Evolutionary conservation across 1,284 basidiomycete genomes (phyloP), one percentile per base, ranked within the genome.

Genomic region (Phellopilus nigrolimitatus): DNA sequence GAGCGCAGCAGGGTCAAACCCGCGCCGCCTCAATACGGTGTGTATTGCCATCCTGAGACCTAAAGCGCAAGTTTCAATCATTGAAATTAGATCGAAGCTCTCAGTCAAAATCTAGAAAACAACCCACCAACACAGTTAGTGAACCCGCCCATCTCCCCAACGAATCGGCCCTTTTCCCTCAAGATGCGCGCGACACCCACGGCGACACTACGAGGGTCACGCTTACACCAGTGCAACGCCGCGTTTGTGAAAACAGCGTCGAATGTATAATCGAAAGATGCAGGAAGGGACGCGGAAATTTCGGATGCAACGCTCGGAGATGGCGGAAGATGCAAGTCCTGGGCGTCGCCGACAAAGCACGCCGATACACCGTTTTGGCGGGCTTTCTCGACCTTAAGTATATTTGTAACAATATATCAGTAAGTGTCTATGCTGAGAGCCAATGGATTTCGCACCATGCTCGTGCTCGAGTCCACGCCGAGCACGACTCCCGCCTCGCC

Each of bases 181-280:
- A 93, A 68, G 4, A 84, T 66, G 48, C 69, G 71, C 58, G 76
- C 78, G 24, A 78, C 76, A 43, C 78, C 74, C 10, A 74, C 65
- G 2, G 90, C 64, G 1, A 91, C 89, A 0, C 77, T 81, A 0
- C 61, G 62, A 0, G 91, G 91, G 60, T 86, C 72, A 6, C 68
- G 66, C 63, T 88, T 90, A 66, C 89, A 92, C 91, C 91, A 93
- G 61, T 94, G 91, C 53, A 93, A 64, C 1, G 79, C 74, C 0
- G 91, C 89, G 52, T 86, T 90, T 39, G 83, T 83, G 67, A 92
- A 91, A 1, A 87, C 82, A 0, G 79, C 75, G 57, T 85, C 80
- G 54, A 78, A 84, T 45, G 56, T 56, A 30, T 59, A 59, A 3
- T 55, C 48, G 15, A 59, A 51, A n/a, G 48, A 31, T 1, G 42